Evolutionary conservation across 1,139 yeast genomes (phyloP).

Genomic region (Yamadazyma taylorii): DNA sequence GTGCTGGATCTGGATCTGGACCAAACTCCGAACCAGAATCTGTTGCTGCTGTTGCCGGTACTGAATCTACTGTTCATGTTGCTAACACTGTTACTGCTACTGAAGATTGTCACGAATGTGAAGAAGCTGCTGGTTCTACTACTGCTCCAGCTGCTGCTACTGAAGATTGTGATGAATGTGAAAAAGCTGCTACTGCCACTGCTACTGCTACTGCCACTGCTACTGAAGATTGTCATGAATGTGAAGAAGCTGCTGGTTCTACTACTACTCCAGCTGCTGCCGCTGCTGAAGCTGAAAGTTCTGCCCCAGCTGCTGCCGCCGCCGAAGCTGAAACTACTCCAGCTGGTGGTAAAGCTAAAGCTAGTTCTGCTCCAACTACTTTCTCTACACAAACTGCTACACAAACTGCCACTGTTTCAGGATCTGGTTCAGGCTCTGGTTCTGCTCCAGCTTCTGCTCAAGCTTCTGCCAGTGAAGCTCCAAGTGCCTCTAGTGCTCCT

Average conservation of each 20-base stretch:
- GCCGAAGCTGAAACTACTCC: conserved; percentile 1
- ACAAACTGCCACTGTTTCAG: background rate
- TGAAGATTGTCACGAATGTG: too few species aligned
- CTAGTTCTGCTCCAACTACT: conserved; percentile 1
- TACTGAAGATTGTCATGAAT: conserved; percentile 1
- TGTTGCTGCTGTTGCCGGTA: background rate
- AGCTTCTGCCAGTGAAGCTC: conserved; percentile 3
- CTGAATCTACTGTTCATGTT: background rate
- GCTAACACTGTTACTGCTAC: conserved; percentile 1
- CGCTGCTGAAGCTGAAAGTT: conserved; percentile 1
- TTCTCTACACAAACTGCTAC: conserved; percentile 1
- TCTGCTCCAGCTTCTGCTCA: conserved; percentile 14
- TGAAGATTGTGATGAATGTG: conserved; percentile 4
- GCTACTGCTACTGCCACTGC: background rate
- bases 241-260: conserved; percentile 3
- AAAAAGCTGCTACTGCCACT: conserved; percentile 1
- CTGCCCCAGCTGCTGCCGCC: conserved; percentile 1
- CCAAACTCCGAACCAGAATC: background rate
- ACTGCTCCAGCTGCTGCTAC: conserved; percentile 2
- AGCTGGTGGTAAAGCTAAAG: background rate
- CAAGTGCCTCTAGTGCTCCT: conserved; percentile 3
- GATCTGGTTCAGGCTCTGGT: conserved; percentile 7
- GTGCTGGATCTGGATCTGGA: conserved; percentile 1
- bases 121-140: background rate
- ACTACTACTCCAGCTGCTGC: conserved; percentile 8